Evolutionary conservation across 345 rosid species (phyloP).

Genomic region (Bruguiera gymnorhiza): DNA sequence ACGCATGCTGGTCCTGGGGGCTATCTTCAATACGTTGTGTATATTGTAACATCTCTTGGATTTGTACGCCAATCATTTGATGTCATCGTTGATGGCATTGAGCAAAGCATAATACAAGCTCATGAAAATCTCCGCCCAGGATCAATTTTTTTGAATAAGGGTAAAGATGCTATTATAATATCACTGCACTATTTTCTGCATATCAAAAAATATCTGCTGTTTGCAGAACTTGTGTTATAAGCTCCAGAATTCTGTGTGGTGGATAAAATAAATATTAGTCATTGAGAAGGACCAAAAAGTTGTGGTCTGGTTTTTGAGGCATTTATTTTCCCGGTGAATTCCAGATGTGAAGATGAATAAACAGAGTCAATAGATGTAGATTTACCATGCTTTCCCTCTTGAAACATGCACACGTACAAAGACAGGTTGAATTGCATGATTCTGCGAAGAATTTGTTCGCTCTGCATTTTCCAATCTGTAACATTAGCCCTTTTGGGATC

Average conservation of each 20-base stretch:
- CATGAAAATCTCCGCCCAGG: conserved; percentile 89
- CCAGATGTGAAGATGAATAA: too few relatives aligned
- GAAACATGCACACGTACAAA: too few relatives aligned
- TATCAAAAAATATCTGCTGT: not conserved
- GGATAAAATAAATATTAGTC: not conserved
- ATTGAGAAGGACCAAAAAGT: not conserved
- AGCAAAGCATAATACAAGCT: conserved; percentile 79
- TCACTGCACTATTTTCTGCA: not conserved
- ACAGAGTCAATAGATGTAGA: too few relatives aligned
- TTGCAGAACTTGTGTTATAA: not conserved
- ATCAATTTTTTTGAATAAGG: conserved; percentile 68
- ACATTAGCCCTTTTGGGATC: not conserved
- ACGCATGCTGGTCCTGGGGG: conserved; percentile 99
- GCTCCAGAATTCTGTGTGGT: not conserved
- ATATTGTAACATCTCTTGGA: conserved; percentile 87
- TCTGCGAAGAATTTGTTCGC: not conserved
- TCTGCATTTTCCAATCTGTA: not conserved
- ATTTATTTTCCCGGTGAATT: not conserved
- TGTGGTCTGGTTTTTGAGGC: not conserved
- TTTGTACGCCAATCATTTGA: conserved; percentile 95
- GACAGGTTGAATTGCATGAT: not conserved
- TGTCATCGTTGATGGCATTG: conserved; percentile 91
- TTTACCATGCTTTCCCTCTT: too few relatives aligned
- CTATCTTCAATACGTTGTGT: conserved; percentile 86
- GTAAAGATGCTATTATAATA: conserved; percentile 28